Percentiles rank a stretch among this genome's conserved stretches.
These are phyloP conservation scores for Boletus speciosus DNA, from an alignment of 768 basidiomycete species.

Conservation along the genomic window DNA sequence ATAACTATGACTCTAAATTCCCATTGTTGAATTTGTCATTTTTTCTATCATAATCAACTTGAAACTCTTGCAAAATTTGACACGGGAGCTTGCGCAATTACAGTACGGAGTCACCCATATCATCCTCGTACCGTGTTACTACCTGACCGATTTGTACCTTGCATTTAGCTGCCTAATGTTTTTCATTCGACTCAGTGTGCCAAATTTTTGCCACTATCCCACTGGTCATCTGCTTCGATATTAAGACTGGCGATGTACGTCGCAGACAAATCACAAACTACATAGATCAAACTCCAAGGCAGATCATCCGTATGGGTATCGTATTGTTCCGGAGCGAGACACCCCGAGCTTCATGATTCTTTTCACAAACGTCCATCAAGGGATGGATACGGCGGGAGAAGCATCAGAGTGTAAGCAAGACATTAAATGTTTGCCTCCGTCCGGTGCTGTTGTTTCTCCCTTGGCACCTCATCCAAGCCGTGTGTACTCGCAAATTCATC, in stretches of 20 bases:
- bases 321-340: neutral
- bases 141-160: neutral
- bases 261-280: neutral
- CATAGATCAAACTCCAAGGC: neutral
- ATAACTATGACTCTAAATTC: neutral
- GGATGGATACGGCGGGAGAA: neutral
- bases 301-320: neutral
- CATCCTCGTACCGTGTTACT: too few species aligned
- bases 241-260: neutral
- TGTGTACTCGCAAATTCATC: slow-evolving; percentile 15
- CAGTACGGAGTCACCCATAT: neutral
- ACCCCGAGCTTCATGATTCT: neutral
- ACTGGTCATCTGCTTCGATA: neutral
- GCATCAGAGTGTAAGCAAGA: neutral
- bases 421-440: neutral
- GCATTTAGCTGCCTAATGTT: neutral
- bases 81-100: neutral
- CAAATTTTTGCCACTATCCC: neutral
- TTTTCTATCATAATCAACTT: neutral
- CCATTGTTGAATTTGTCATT: neutral
- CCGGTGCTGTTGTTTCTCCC: slow-evolving; percentile 9
- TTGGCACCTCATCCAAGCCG: slow-evolving; percentile 10
- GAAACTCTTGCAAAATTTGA: too few species aligned
- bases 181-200: neutral
- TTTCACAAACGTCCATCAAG: neutral